Base-by-base conservation (phyloP, 129 eudicot genomes). In the Tagetes erecta region DNA sequence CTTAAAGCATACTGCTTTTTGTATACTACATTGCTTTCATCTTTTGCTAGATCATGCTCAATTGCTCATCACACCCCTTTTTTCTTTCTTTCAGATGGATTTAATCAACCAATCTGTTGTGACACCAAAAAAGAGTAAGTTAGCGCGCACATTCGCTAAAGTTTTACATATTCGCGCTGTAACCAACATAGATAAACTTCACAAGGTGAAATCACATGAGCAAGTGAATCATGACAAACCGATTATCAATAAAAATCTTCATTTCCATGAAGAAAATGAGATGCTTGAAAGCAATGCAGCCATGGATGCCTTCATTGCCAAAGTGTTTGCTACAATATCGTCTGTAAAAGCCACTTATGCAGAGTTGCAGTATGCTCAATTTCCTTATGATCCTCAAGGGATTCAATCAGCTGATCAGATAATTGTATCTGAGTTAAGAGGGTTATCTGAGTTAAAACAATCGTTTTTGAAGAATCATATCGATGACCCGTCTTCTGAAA, bases 281-380 rank as follows among this genome's bases (percentile, higher is more conserved):
- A 81, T 78, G 77, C 40, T 68, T 59, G 64, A 57, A 6, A 68
- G 64, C 3, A 83, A 50, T 76, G 71, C 72, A 38, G 75, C 76
- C 27, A 80, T 37, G 39, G 96, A 91, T 49, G 94, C 96, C 20
- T 87, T 88, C 52, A 80, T 91, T 8, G 93, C 96, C 31, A 88
- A 84, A 52, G 67, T 85, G 35, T 91, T 95, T 49, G 93, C 99
- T 2, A 80, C 86, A 49, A 12, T 91, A 36, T 91, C 97, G 5
- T 36, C 94, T 2, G 81, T 91, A 14, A 95, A 95, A 82, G 90
- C 99, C 3, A 88, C 92, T 3, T 95, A 95, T 69, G 89, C 96
- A 1, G 79, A 85, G 60, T 35, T 94, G 79, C 99, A 94, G 79
- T 80, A 67, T 64, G 76, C 97, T 30, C 90, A 94, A 73, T 80